phyloP scores from a whole-genome alignment of 495 filamentous ascomycete species.

The Podospora tetraspora region DNA sequence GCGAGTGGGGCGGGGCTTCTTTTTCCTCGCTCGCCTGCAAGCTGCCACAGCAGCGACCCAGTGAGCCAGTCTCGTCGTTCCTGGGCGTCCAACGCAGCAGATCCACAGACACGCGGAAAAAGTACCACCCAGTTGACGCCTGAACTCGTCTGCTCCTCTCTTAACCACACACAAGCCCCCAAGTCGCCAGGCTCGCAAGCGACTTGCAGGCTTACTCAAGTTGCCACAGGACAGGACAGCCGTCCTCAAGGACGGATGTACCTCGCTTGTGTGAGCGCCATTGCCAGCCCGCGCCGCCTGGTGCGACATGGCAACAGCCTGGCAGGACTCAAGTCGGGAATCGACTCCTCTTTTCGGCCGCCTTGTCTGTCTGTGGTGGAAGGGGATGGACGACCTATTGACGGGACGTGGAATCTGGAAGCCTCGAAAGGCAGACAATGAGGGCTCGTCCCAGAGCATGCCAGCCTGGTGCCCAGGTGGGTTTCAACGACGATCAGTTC shows the following conservation, averaged over 20 bases:
- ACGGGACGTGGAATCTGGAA: neutral
- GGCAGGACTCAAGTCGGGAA: neutral
- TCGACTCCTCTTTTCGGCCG: neutral
- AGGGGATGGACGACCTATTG: neutral
- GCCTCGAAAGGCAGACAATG: neutral
- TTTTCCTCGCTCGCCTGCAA: slow-evolving; percentile 14
- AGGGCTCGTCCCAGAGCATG: neutral
- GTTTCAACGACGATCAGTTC: neutral
- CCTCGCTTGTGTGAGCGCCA: slow-evolving; percentile 7
- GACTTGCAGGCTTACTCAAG: slow-evolving; percentile 18
- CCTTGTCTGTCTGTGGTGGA: neutral
- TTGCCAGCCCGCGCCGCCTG: neutral
- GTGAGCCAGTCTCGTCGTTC: slow-evolving; percentile 8
- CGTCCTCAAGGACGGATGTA: neutral
- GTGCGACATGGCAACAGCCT: neutral
- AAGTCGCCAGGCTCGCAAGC: slow-evolving; percentile 24
- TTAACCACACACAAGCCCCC: slow-evolving; percentile 29
- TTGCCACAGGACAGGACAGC: slow-evolving; percentile 18
- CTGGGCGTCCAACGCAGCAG: slow-evolving; percentile 9
- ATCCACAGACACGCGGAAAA: slow-evolving; percentile 21
- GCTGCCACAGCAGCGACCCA: slow-evolving; percentile 3
- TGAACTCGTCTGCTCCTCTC: slow-evolving; percentile 18
- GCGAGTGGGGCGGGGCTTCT: slow-evolving; percentile 15
- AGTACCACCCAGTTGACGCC: slow-evolving; percentile 27
- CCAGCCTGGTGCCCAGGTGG: neutral